These are phyloP conservation scores for Ceratobasidium theobromae DNA, from an alignment of 1,284 basidiomycete species.

Conservation along the genomic window DNA sequence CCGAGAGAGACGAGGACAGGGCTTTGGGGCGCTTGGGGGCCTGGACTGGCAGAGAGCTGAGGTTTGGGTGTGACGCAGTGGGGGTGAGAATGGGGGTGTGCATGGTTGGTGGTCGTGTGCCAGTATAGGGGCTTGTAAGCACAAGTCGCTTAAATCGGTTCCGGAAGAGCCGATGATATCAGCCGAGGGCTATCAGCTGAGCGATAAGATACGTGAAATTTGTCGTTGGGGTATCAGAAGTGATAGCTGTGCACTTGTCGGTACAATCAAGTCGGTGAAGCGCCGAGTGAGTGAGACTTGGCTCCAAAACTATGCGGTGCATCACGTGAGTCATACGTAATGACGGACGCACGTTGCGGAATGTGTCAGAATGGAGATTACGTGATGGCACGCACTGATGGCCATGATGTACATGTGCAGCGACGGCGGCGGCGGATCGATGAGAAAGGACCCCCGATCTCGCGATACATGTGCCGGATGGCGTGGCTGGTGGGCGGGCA, in stretches of 20 bases:
- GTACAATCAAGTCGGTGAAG: too few relatives aligned
- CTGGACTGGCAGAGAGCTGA: slow-evolving; percentile 18
- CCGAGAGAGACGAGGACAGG: slow-evolving; percentile 24
- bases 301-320: too few relatives aligned
- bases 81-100: slow-evolving; percentile 17
- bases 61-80: slow-evolving; percentile 10
- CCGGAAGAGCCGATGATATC: slow-evolving; percentile 22
- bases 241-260: not conserved
- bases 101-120: slow-evolving; percentile 8
- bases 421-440: slow-evolving; percentile 26
- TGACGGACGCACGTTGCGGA: too few relatives aligned
- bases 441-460: slow-evolving; percentile 21
- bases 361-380: too few relatives aligned
- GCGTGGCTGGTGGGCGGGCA: not conserved
- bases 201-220: too few relatives aligned
- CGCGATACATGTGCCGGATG: slow-evolving; percentile 23
- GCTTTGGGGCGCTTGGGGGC: slow-evolving; percentile 25
- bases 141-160: slow-evolving; percentile 4
- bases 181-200: too few relatives aligned
- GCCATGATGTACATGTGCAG: not conserved
- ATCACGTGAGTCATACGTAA: too few relatives aligned
- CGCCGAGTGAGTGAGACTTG: too few relatives aligned
- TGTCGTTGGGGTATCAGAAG: too few relatives aligned
- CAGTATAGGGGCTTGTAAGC: not conserved
- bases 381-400: too few relatives aligned